Percentiles rank a stretch among this genome's conserved stretches.
Evolutionary conservation across 108 stramenopile genomes (phyloP).

Genomic region (Nannochloropsis gaditana): DNA sequence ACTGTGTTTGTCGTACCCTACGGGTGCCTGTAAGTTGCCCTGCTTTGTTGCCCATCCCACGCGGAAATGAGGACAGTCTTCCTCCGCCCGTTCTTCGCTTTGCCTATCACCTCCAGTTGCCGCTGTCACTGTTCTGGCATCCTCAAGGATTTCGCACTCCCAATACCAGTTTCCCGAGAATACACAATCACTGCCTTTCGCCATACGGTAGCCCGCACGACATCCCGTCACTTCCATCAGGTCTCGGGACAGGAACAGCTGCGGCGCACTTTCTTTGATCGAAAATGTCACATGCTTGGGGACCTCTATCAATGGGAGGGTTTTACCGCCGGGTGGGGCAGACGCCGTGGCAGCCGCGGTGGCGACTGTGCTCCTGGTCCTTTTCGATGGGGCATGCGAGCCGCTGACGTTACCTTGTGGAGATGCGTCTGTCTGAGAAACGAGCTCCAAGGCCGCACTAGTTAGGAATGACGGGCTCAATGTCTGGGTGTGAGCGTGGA

Average conservation of each 20-base stretch:
- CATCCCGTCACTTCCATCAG: constrained; percentile 15
- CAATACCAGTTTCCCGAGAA: constrained; percentile 41
- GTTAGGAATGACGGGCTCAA: too few species aligned
- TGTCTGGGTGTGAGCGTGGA: too few species aligned
- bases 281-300: not conserved
- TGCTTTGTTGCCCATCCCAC: constrained; percentile 76
- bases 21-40: constrained; percentile 85
- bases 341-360: not conserved
- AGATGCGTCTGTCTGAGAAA: too few species aligned
- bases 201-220: constrained; percentile 67
- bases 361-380: not conserved
- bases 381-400: too few species aligned
- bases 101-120: constrained; percentile 20
- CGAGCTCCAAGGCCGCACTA: too few species aligned
- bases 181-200: constrained; percentile 67
- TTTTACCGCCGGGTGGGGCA: not conserved
- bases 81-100: constrained; percentile 56
- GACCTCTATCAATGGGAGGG: not conserved
- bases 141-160: constrained; percentile 31
- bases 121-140: not conserved
- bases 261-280: not conserved
- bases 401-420: too few species aligned
- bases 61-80: constrained; percentile 62
- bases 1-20: constrained; percentile 86
- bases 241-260: not conserved